Evolutionary conservation across 805 yeast species (phyloP), one percentile per base, ranked within the genome.

Genomic region (Scheffersomyces amazonensis): DNA sequence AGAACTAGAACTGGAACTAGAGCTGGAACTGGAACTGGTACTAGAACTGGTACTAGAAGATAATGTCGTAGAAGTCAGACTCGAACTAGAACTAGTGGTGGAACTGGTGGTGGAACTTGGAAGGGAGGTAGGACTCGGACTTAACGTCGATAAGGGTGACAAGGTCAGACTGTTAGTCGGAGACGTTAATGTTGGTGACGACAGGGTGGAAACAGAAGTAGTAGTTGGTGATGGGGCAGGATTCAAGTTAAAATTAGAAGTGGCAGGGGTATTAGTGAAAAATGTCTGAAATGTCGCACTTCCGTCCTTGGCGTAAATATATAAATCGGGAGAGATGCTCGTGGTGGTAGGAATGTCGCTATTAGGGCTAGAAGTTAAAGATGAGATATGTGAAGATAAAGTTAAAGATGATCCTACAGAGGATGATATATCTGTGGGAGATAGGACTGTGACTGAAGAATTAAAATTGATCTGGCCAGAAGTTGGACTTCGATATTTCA

Each of bases 1-100:
- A n/a, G n/a, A n/a, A n/a, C n/a, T 25, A 24, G 37, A 25, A 34
- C 34, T 34, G 19, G 47, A 37, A 17, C 37, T 37, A 24, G 36
- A 18, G 16, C 16, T 27, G 24, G 18, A 22, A 16, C 34, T 32
- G 17, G 40, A 31, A 9, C 32, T 33, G 13, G 39, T 25, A 30
- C 16, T 35, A 4, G 36, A 18, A 15, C 37, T 23, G 31, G 19
- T 22, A 8, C 35, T 19, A 9, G 42, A 31, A 16, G 28, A 28
- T 11, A 42, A 32, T 8, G 34, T 16, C n/a, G 21, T 3, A 5
- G 18, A 3, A 12, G 41, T 28, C 29, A 33, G 18, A 16, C 28
- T 25, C 11, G 24, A 13, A 12, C 15, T 15, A 4, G 34, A 22
- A 16, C 32, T n/a, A 20, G 29, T 23, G n/a, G n/a, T 9, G 42